phyloP scores from a whole-genome alignment of 169 alveolate species.

The Neospora caninum region DNA sequence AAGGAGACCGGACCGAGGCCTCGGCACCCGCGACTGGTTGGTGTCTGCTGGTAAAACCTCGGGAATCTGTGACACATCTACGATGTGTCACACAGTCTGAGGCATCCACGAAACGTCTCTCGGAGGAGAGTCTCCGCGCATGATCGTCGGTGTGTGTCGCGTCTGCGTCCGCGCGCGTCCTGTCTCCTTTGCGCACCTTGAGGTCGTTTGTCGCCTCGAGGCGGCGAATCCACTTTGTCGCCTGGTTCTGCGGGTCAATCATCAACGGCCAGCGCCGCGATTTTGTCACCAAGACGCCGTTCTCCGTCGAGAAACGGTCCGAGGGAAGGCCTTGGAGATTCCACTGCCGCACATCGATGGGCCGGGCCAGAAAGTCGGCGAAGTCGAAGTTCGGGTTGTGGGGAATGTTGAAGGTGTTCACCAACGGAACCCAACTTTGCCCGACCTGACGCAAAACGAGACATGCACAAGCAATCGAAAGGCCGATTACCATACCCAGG shows the following conservation, averaged over 20 bases:
- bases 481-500: neutral
- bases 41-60: too few relatives aligned
- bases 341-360: conserved; percentile 91
- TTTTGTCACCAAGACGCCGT: conserved; percentile 91
- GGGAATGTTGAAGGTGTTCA: conserved; percentile 78
- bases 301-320: conserved; percentile 93
- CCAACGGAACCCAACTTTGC: neutral
- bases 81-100: too few relatives aligned
- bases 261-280: conserved; percentile 94
- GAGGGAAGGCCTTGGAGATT: conserved; percentile 91
- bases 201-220: conserved; percentile 63
- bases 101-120: too few relatives aligned
- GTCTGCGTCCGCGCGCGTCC: too few relatives aligned
- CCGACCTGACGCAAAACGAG: neutral
- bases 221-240: conserved; percentile 91
- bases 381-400: conserved; percentile 87
- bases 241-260: conserved; percentile 96
- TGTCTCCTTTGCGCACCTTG: neutral
- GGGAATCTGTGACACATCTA: too few relatives aligned
- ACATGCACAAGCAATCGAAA: neutral
- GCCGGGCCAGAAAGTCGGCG: conserved; percentile 92
- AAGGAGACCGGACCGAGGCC: too few relatives aligned
- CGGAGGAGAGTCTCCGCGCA: too few relatives aligned
- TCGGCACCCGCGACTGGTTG: too few relatives aligned
- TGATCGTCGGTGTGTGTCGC: too few relatives aligned